phyloP scores from a whole-genome alignment of 768 basidiomycete genomes.

The Naganishia friedmannii region DNA sequence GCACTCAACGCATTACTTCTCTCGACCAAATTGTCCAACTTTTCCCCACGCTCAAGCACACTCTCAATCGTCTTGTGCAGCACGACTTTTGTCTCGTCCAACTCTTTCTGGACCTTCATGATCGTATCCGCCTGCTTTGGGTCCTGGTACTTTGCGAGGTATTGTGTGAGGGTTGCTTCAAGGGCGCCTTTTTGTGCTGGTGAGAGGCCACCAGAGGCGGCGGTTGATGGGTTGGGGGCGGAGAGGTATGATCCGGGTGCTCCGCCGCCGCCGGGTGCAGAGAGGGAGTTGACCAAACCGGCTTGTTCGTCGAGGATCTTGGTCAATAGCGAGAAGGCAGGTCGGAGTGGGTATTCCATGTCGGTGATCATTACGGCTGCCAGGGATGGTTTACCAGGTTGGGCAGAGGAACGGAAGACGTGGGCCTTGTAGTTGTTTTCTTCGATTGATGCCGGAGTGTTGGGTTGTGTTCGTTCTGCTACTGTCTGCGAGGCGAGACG shows the following conservation, averaged over 20 bases:
- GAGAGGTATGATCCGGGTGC: slow-evolving; percentile 32
- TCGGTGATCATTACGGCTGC: slow-evolving; percentile 88
- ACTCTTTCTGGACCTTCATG: slow-evolving; percentile 94
- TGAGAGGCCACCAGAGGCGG: slow-evolving; percentile 65
- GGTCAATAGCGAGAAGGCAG: slow-evolving; percentile 89
- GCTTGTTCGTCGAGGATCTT: slow-evolving; percentile 92
- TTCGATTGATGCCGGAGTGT: slow-evolving; percentile 87
- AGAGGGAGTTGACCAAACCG: slow-evolving; percentile 60
- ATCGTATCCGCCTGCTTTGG: slow-evolving; percentile 95
- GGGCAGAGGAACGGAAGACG: slow-evolving; percentile 83
- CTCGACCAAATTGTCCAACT: slow-evolving; percentile 91
- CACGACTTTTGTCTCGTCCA: slow-evolving; percentile 99
- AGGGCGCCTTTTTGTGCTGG: slow-evolving; percentile 58
- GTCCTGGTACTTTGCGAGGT: slow-evolving; percentile 91
- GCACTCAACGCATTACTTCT: slow-evolving; percentile 80
- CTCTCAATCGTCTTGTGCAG: slow-evolving; percentile 99
- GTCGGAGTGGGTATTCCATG: slow-evolving; percentile 91
- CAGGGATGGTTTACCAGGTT: slow-evolving; percentile 56
- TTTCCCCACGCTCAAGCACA: slow-evolving; percentile 92
- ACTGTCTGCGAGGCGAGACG: slow-evolving; percentile 64
- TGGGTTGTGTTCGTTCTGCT: slow-evolving; percentile 76
- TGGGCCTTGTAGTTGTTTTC: slow-evolving; percentile 91
- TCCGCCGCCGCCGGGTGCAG: slow-evolving; percentile 35
- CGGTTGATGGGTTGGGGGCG: slow-evolving; percentile 48
- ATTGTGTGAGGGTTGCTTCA: slow-evolving; percentile 57